Evolutionary conservation across 2,329 filamentous ascomycete species (phyloP).

Genomic region (Pseudogymnoascus sp.): DNA sequence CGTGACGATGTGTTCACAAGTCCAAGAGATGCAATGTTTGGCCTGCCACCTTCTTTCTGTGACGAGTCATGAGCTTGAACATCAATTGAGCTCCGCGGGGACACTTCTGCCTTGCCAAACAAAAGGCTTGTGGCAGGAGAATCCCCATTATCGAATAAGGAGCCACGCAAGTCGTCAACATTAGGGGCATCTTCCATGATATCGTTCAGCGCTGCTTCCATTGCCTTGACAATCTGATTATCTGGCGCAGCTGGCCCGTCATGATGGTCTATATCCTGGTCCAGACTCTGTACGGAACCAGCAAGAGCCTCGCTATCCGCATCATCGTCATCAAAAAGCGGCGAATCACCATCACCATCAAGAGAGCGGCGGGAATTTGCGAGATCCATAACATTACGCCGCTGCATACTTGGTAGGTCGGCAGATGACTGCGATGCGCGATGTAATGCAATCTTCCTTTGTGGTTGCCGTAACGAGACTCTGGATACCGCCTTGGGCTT

Average conservation of each 20-base stretch:
- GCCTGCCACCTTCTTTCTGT: slow-evolving; percentile 53
- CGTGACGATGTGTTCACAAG: slow-evolving; percentile 81
- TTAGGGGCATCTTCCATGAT: slow-evolving; percentile 80
- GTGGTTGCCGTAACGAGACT: slow-evolving; percentile 40
- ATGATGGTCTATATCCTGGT: slow-evolving; percentile 57
- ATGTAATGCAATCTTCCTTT: slow-evolving; percentile 46
- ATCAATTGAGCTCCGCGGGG: slow-evolving; percentile 58
- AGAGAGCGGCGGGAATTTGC: slow-evolving; percentile 56
- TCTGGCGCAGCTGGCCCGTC: slow-evolving; percentile 55
- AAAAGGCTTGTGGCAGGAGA: slow-evolving; percentile 40
- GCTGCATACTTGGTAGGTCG: slow-evolving; percentile 43
- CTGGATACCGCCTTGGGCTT: slow-evolving; percentile 40
- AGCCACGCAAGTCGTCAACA: slow-evolving; percentile 57
- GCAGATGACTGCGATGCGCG: slow-evolving; percentile 54
- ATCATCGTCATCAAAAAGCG: slow-evolving; percentile 72
- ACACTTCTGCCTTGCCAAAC: slow-evolving; percentile 52
- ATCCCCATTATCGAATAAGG: slow-evolving; percentile 56
- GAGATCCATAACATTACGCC: slow-evolving; percentile 22
- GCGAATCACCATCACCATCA: slow-evolving; percentile 53
- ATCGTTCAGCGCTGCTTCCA: slow-evolving; percentile 85
- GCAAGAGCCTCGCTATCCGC: slow-evolving; percentile 62
- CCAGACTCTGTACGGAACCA: slow-evolving; percentile 72
- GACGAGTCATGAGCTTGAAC: slow-evolving; percentile 37
- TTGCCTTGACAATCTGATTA: slow-evolving; percentile 77
- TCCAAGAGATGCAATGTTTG: slow-evolving; percentile 84